Percentiles rank a stretch among this genome's conserved stretches.
These are phyloP conservation scores for Gastrolobium bilobum DNA, from an alignment of 306 rosid genomes.

Conservation along the genomic window DNA sequence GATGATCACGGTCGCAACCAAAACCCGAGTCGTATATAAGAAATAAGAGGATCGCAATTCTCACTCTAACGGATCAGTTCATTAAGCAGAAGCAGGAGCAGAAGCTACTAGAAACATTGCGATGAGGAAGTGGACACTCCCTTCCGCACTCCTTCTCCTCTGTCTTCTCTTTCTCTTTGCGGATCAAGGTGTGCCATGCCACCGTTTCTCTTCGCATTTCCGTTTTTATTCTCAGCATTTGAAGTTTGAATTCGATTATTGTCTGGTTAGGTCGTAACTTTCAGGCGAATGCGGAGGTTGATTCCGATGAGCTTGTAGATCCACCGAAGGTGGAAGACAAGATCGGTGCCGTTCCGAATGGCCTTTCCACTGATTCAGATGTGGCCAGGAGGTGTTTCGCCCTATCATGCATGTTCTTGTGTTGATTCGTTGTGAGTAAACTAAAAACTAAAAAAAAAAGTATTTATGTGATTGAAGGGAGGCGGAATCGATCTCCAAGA, in stretches of 20 bases:
- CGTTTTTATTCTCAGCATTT: background rate
- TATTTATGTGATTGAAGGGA: constrained; percentile 64
- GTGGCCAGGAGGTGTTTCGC: constrained; percentile 67
- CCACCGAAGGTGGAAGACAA: constrained; percentile 98
- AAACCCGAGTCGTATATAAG: constrained; percentile 22
- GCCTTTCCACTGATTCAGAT: constrained; percentile 94
- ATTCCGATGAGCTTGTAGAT: constrained; percentile 84
- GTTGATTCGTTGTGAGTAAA: constrained; percentile 1
- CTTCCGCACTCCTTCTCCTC: constrained; percentile 83
- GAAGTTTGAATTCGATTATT: background rate
- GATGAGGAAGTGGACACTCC: constrained; percentile 98
- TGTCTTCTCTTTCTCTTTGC: constrained; percentile 78
- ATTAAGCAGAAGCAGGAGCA: too few species aligned
- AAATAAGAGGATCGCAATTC: too few species aligned
- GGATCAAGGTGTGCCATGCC: constrained; percentile 74
- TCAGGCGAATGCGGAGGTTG: constrained; percentile 85
- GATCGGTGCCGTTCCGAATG: constrained; percentile 91
- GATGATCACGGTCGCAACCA: constrained; percentile 42
- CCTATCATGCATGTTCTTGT: too few species aligned
- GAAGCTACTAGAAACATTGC: constrained; percentile 68
- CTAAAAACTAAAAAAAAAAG: too few species aligned
- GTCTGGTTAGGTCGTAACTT: constrained; percentile 77
- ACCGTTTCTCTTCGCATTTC: too few species aligned
- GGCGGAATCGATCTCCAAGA: constrained; percentile 92
- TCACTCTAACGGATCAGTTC: constrained; percentile 31